Evolutionary conservation across 2,329 filamentous ascomycete genomes (phyloP).

Genomic region (Ascochyta viciae-villosae): DNA sequence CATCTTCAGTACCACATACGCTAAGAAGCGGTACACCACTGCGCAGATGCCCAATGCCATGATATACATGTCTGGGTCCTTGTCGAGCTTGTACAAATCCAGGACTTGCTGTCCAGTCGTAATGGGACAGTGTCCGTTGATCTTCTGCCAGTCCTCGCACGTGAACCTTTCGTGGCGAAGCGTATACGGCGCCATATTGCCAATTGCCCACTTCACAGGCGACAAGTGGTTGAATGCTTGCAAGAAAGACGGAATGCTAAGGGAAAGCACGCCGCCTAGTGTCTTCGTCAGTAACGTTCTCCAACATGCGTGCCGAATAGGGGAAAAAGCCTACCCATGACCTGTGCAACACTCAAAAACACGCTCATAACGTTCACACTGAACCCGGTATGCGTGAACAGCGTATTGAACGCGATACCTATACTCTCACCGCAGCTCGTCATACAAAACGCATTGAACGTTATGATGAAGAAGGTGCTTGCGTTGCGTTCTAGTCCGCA

Average conservation of each 20-base stretch:
- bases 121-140: conserved; percentile 70
- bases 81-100: conserved; percentile 70
- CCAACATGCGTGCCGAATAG: background rate
- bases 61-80: conserved; percentile 66
- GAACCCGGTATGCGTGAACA: conserved; percentile 77
- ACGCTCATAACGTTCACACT: conserved; percentile 76
- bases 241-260: conserved; percentile 71
- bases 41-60: conserved; percentile 68
- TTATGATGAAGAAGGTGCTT: conserved; percentile 70
- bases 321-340: conserved; percentile 59
- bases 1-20: conserved; percentile 64
- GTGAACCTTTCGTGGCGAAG: conserved; percentile 67
- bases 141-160: conserved; percentile 66
- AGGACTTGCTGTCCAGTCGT: conserved; percentile 72
- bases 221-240: conserved; percentile 74
- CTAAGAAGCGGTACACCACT: conserved; percentile 70
- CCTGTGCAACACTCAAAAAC: conserved; percentile 72
- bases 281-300: conserved; percentile 6
- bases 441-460: conserved; percentile 75
- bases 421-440: conserved; percentile 77
- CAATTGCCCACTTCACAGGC: conserved; percentile 73
- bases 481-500: conserved; percentile 69
- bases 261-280: conserved; percentile 68
- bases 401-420: conserved; percentile 81
- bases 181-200: conserved; percentile 71